These are phyloP conservation scores for Sporothrix pallida DNA, from an alignment of 2,329 filamentous ascomycete species.

Conservation along the genomic window DNA sequence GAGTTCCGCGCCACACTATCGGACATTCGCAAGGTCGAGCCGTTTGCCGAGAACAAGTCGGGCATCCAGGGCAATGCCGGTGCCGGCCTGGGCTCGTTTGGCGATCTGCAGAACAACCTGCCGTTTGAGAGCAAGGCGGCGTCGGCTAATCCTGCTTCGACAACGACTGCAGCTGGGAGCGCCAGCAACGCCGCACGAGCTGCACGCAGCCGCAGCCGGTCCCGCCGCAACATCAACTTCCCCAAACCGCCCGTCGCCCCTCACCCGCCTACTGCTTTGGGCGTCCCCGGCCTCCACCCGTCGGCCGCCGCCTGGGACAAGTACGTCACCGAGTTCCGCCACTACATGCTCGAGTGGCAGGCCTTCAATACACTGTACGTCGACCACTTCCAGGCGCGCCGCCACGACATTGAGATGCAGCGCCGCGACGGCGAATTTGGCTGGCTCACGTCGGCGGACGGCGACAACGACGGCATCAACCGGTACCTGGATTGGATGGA, in stretches of 20 bases:
- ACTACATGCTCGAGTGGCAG: conserved; percentile 60
- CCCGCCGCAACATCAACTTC: conserved; percentile 52
- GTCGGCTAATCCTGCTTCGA: conserved; percentile 30
- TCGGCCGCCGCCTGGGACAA: conserved; percentile 53
- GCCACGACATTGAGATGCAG: conserved; percentile 50
- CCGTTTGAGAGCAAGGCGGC: conserved; percentile 61
- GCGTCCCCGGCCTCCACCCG: conserved; percentile 53
- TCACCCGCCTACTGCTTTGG: conserved; percentile 52
- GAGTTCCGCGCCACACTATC: conserved; percentile 61
- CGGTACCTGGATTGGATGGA: conserved; percentile 66
- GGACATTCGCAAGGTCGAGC: conserved; percentile 63
- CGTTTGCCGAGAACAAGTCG: conserved; percentile 53
- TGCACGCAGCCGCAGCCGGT: conserved; percentile 24
- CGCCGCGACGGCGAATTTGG: conserved; percentile 51
- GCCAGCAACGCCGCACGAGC: neutral
- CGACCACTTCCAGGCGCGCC: conserved; percentile 61
- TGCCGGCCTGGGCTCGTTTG: conserved; percentile 59
- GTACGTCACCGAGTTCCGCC: conserved; percentile 60
- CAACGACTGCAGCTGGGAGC: neutral
- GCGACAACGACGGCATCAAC: conserved; percentile 54
- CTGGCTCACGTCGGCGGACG: conserved; percentile 53
- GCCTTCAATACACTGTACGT: conserved; percentile 60
- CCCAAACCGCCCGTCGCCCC: conserved; percentile 59
- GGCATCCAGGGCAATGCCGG: conserved; percentile 35
- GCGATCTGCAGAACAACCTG: conserved; percentile 61